A percentile compares a stretch with the other conserved stretches of the same genome.
Evolutionary conservation across 768 basidiomycete species (phyloP).

Genomic region (Amanita phalloides): DNA sequence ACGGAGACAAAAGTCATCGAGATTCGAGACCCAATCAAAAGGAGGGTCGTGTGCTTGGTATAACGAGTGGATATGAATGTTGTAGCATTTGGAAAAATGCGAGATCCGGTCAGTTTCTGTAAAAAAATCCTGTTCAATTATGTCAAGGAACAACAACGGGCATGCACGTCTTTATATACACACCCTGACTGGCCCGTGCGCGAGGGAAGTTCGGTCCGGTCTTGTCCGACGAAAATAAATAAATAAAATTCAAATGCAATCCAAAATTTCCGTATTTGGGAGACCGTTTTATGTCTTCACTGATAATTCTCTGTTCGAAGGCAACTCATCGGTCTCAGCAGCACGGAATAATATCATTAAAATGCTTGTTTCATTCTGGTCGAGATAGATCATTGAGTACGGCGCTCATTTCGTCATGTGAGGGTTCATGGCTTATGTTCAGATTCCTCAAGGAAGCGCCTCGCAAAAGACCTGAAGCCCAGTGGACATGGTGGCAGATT

Average conservation of each 20-base stretch:
- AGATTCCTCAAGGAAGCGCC: conserved; percentile 4
- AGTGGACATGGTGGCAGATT: background rate
- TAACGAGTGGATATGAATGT: no score
- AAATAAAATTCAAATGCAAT: no score
- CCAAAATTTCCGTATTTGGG: no score
- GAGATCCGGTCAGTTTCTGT: conserved; percentile 73
- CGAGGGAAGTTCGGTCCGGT: background rate
- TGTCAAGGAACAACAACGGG: conserved; percentile 18
- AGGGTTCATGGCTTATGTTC: background rate
- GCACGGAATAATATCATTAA: background rate
- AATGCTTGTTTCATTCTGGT: background rate
- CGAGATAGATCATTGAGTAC: background rate
- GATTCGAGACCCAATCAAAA: no score
- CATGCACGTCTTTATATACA: conserved; percentile 16
- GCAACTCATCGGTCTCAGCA: background rate
- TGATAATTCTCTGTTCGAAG: background rate
- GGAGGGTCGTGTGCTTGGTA: no score
- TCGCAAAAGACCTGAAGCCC: conserved; percentile 1
- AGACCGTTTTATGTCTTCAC: background rate
- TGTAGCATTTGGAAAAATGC: conserved; percentile 51
- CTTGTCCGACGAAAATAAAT: no score
- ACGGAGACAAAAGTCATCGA: background rate
- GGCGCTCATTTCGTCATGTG: background rate
- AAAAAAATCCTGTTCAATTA: conserved; percentile 45
- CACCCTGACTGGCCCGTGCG: conserved; percentile 13